Conservation (phyloP, 345 rosid species). For the Syzygium aromaticum region DNA sequence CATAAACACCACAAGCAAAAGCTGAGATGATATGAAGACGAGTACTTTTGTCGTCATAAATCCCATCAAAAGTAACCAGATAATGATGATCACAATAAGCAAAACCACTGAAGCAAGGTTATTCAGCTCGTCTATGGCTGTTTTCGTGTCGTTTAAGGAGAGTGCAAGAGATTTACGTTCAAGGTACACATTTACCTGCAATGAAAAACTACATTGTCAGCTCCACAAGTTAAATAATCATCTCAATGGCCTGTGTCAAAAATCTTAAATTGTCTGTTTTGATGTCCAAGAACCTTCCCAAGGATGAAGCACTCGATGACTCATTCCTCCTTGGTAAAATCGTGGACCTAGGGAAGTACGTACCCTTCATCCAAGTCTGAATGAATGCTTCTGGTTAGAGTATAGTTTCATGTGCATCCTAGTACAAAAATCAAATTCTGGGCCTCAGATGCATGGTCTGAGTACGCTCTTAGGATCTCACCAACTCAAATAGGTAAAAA, state of each 20-base stretch:
- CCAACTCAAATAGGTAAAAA: not conserved
- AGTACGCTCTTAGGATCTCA: not conserved
- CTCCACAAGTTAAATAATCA: not conserved
- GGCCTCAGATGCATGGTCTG: not conserved
- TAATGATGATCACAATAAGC: slow-evolving; percentile 22
- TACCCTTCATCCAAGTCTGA: not conserved
- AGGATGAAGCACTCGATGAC: not conserved
- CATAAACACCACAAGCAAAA: slow-evolving; percentile 41
- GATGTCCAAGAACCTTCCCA: not conserved
- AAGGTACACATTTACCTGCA: slow-evolving; percentile 48
- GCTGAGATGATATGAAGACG: slow-evolving; percentile 50
- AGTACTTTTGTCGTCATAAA: slow-evolving; percentile 39
- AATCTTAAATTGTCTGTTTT: not conserved
- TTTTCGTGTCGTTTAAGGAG: slow-evolving; percentile 55
- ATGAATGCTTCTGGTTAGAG: not conserved
- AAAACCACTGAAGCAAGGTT: slow-evolving; percentile 34
- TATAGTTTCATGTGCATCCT: not conserved
- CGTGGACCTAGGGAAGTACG: not conserved
- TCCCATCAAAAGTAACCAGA: slow-evolving; percentile 54
- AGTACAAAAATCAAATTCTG: not conserved
- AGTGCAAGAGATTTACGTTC: slow-evolving; percentile 54
- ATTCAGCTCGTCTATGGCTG: slow-evolving; percentile 66
- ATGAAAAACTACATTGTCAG: not conserved
- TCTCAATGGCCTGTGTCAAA: not conserved
- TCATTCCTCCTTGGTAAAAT: not conserved